Evolutionary conservation across 208 protist genomes (phyloP).

Genomic region (Crithidia fasciculata): DNA sequence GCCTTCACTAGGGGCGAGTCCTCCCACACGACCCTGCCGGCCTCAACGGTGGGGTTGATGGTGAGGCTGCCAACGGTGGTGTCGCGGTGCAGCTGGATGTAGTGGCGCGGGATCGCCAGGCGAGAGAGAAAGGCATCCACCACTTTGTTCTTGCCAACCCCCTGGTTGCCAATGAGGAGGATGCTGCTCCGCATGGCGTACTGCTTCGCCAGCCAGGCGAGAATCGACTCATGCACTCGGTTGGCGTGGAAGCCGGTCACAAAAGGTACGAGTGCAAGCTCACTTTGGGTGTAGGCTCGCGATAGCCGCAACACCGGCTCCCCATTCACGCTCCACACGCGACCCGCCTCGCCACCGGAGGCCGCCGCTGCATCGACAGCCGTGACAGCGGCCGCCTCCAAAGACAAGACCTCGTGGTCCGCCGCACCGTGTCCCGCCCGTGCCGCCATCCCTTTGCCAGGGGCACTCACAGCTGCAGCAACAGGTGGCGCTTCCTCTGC

Average conservation of each 20-base stretch:
- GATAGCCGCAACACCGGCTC: conserved; percentile 48
- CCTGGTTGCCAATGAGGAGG: conserved; percentile 95
- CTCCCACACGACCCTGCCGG: conserved; percentile 89
- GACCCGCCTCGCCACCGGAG: neutral
- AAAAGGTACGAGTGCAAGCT: conserved; percentile 88
- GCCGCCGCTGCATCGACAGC: too few species aligned
- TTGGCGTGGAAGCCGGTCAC: conserved; percentile 91
- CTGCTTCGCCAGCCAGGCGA: conserved; percentile 91
- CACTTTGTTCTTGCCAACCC: conserved; percentile 97
- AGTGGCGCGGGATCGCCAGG: conserved; percentile 89
- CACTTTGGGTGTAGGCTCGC: conserved; percentile 58
- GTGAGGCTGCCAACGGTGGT: conserved; percentile 93
- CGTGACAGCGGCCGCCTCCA: neutral
- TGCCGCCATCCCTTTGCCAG: neutral
- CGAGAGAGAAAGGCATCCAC: conserved; percentile 93
- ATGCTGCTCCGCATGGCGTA: conserved; percentile 81
- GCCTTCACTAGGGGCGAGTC: conserved; percentile 95
- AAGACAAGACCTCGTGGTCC: conserved; percentile 12
- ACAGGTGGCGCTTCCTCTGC: neutral
- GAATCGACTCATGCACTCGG: conserved; percentile 79
- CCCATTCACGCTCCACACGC: conserved; percentile 47
- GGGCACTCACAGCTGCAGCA: neutral
- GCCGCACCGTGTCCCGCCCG: neutral
- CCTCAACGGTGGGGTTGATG: conserved; percentile 86
- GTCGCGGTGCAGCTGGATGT: conserved; percentile 96